Percentiles rank a stretch among this genome's conserved stretches.
phyloP scores from a whole-genome alignment of 2,329 filamentous ascomycete genomes.

The Ophiostoma piceae region DNA sequence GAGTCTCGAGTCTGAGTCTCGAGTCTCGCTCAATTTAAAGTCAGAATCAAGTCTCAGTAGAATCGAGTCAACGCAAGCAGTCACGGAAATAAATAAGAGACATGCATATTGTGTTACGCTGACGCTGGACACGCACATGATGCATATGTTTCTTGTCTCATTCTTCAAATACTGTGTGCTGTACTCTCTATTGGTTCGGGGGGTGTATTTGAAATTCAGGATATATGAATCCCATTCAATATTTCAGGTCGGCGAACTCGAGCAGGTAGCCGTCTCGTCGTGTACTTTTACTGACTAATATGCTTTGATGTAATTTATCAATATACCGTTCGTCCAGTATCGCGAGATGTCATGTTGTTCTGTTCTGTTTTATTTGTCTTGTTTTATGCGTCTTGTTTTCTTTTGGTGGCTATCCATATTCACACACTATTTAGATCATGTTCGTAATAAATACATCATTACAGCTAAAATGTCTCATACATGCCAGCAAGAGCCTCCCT shows the following conservation, averaged over 20 bases:
- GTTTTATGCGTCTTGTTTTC: not conserved
- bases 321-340: not conserved
- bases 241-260: not conserved
- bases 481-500: not conserved
- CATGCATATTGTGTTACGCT: not conserved
- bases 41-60: not conserved
- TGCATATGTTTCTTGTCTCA: conserved; percentile 4
- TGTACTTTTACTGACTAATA: not conserved
- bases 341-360: no score
- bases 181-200: conserved; percentile 1
- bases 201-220: not conserved
- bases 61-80: not conserved
- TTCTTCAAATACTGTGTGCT: not conserved
- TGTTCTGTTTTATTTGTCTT: not conserved
- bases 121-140: not conserved
- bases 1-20: not conserved
- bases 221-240: conserved; percentile 2
- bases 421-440: not conserved
- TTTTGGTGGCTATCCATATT: not conserved
- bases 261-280: conserved; percentile 6
- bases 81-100: conserved; percentile 6
- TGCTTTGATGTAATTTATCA: not conserved
- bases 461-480: conserved; percentile 6
- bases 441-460: not conserved
- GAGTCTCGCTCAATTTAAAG: no score